Evolutionary conservation across 2,329 filamentous ascomycete genomes (phyloP), one percentile per base, ranked within the genome.

Genomic region (Stemphylium vesicarium): DNA sequence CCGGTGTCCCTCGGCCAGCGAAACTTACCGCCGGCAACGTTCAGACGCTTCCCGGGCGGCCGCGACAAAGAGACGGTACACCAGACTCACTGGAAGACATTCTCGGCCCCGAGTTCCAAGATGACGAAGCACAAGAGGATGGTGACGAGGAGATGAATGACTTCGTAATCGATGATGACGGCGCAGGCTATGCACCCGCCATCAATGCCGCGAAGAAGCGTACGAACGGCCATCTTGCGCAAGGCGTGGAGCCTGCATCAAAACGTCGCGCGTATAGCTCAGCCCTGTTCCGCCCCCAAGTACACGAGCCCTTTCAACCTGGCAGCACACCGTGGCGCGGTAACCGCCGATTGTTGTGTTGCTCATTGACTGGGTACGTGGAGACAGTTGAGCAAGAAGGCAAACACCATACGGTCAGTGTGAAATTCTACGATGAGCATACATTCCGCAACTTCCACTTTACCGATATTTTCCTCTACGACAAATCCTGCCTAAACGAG

Each of bases 381-480:
- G 99, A 95, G 92, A 98, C 94, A 0, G 91, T 99, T 15, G 91
- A 96, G 65, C 95, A 99, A 75, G 93, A 97, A 69, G 90, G 89
- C 0, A 89, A 94, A 66, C 87, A 82, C 53, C 75, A 98, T 72
- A 99, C 95, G 1, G 88, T 99, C 10, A 97, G 93, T 0, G 93
- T 98, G 2, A 95, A 98, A 69, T 99, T 99, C 74, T 97, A 98
- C 73, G 96, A 99, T 74, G 89, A 92, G 54, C 92, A 96, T 64
- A 88, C 90, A 55, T 90, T 96, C 73, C 85, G 94, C 42, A 92
- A 98, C 74, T 97, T 97, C 68, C 95, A 98, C 78, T 98, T 99
- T 74, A 98, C 93, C 11, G 95, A 99, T 72, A 94, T 92, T 0
- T 97, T 92, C 72, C 82, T 92, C 4, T 98, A 98, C 76, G 95